Percentiles rank a stretch among this genome's conserved stretches.
Conservation (phyloP, 1,139 yeast species). For the Kodamaea sp. region DNA sequence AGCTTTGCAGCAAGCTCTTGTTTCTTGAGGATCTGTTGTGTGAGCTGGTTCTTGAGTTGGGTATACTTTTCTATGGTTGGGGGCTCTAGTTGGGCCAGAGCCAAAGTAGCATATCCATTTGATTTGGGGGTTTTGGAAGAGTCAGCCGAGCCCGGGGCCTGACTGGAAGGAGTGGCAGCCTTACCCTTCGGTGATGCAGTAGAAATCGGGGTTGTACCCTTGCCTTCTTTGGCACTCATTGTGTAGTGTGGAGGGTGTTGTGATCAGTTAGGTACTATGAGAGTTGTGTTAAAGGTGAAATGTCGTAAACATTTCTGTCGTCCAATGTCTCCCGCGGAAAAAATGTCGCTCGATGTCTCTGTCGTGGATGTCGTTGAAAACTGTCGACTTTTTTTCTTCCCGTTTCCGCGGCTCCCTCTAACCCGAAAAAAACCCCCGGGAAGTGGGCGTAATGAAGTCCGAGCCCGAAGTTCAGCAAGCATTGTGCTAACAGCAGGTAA, state of each 20-base stretch:
- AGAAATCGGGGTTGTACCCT: slow-evolving; percentile 1
- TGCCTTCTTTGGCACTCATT: slow-evolving; percentile 6
- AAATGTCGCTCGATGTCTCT: too few relatives aligned
- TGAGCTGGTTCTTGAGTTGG: slow-evolving; percentile 65
- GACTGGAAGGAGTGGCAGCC: slow-evolving; percentile 1
- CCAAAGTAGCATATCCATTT: not conserved
- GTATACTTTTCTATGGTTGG: slow-evolving; percentile 45
- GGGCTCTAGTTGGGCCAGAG: too few relatives aligned
- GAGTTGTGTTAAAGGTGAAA: too few relatives aligned
- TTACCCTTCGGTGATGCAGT: slow-evolving; percentile 4
- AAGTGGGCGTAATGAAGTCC: slow-evolving; percentile 5
- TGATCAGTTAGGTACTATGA: too few relatives aligned
- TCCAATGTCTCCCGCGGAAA: too few relatives aligned
- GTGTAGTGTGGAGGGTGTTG: too few relatives aligned
- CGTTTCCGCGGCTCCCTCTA: slow-evolving; percentile 5
- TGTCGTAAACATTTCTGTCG: too few relatives aligned
- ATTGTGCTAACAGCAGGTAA: too few relatives aligned
- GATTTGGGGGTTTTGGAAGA: not conserved
- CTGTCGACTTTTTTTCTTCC: too few relatives aligned
- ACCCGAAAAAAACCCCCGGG: slow-evolving; percentile 2
- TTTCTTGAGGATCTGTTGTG: slow-evolving; percentile 63
- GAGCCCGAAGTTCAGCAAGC: slow-evolving; percentile 6
- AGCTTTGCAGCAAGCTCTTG: slow-evolving; percentile 65
- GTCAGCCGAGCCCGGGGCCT: not conserved
- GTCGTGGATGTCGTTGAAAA: too few relatives aligned